Conservation (phyloP, 2,329 filamentous ascomycete genomes). For the Neocucurbitaria cava region DNA sequence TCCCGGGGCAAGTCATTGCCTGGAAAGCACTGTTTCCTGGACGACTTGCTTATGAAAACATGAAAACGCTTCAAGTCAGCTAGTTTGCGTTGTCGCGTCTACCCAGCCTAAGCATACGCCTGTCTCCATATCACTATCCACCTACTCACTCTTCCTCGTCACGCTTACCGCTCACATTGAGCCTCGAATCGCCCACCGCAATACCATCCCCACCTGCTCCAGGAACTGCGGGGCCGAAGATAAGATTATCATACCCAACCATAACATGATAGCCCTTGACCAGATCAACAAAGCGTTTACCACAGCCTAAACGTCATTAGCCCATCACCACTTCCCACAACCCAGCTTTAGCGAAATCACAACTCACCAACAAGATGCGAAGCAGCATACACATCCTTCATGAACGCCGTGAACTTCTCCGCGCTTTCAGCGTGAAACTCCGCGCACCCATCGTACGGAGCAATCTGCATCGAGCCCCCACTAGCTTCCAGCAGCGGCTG, state of each 20-base stretch:
- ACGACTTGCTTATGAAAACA: too few species aligned
- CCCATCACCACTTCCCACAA: not conserved
- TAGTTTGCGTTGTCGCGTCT: too few species aligned
- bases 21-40: too few species aligned
- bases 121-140: not conserved
- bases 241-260: conserved; percentile 19
- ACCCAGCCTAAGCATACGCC: not conserved
- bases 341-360: not conserved
- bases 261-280: conserved; percentile 15
- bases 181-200: conserved; percentile 1
- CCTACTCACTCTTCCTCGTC: not conserved
- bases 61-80: too few species aligned
- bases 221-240: conserved; percentile 5
- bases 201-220: conserved; percentile 9
- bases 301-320: conserved; percentile 10
- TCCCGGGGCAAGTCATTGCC: too few species aligned
- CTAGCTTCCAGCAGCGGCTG: conserved; percentile 10
- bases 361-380: conserved; percentile 18
- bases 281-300: conserved; percentile 14
- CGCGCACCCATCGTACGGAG: conserved; percentile 14
- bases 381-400: conserved; percentile 13
- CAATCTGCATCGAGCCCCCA: conserved; percentile 11
- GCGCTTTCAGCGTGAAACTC: conserved; percentile 16
- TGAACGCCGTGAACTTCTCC: conserved; percentile 13
- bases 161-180: not conserved